Conservation (phyloP, 2,329 filamentous ascomycete species). For the Clonostachys rhizophaga region DNA sequence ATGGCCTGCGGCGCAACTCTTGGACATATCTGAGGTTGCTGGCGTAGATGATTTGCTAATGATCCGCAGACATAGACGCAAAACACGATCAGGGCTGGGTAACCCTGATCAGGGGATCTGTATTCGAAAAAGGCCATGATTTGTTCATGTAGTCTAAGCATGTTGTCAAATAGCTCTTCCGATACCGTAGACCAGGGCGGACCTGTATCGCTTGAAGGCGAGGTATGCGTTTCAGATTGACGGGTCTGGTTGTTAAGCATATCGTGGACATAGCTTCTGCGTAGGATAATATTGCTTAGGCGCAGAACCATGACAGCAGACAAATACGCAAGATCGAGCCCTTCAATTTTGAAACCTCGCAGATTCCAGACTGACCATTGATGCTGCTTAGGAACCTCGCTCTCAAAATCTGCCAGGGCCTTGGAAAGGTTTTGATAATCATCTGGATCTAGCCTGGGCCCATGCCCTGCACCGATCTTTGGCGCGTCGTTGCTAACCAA, state of each 20-base stretch:
- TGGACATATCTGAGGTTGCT: background rate
- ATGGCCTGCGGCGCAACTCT: background rate
- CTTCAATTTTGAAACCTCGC: conserved; percentile 23
- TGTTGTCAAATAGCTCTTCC: conserved; percentile 24
- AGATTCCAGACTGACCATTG: conserved; percentile 27
- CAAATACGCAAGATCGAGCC: conserved; percentile 25
- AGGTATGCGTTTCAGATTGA: background rate
- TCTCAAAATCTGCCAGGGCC: conserved; percentile 22
- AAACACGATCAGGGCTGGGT: conserved; percentile 29
- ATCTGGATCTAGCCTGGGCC: conserved; percentile 16
- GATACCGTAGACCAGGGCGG: conserved; percentile 19
- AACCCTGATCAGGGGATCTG: conserved; percentile 18
- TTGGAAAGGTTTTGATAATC: conserved; percentile 15
- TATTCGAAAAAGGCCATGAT: conserved; percentile 22
- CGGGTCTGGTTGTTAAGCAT: conserved; percentile 8
- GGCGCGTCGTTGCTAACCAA: conserved; percentile 8
- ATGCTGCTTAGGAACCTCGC: conserved; percentile 19
- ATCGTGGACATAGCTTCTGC: conserved; percentile 23
- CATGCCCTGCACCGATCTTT: conserved; percentile 10
- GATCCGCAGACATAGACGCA: conserved; percentile 30
- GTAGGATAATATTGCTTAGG: conserved; percentile 26
- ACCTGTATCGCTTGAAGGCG: background rate
- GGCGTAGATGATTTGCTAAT: background rate
- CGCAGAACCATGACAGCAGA: conserved; percentile 25
- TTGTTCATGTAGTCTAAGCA: conserved; percentile 25